Base-by-base conservation (phyloP, 805 yeast genomes). In the Starmerella stigmatis region DNA sequence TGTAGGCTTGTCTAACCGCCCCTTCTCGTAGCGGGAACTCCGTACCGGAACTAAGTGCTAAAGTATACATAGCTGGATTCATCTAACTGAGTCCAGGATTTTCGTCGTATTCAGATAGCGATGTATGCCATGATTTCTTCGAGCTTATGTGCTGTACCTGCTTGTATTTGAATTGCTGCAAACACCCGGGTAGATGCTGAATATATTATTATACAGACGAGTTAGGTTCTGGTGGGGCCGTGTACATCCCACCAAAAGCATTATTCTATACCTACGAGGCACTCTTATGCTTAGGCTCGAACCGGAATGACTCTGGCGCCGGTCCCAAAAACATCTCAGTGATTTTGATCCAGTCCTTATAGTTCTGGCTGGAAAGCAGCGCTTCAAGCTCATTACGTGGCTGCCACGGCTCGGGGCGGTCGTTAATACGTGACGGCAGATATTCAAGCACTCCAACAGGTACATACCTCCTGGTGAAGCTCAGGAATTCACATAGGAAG, bases 321-420 rank as follows among this genome's bases (percentile, higher is more conserved):
- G 85, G 86, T 17, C 98, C 99, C 53, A 89, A 72, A 60, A 89
- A 89, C 94, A 88, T 76, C 63, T 92, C 98, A 15, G 94, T 76
- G 54, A 92, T 76, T 65, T 88, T 92, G 61, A 92, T 83, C 98
- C 99, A 92, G 64, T 92, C 98, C 57, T 72, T 74, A 65, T 79
- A 85, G 65, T 89, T 94, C 4, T 77, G 68, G 36, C 92, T 79
- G 0, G 88, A 96, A 54, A 92, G 69, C 57, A 86, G 69, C 0
- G 96, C 86, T 65, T 92, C 99, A 57, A 89, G 64, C 48, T 89
- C 97, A 60, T 83, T 78, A 66, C 99, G 76, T 7, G 97, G 98
- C 56, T 65, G 74, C 94, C 96, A 92, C 49, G 76, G 71, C 27
- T 94, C 94, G 22, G 98, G 96, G 61, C 98, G 77, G 64, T 92